Conservation (phyloP, 2,329 filamentous ascomycete genomes). For the Fusarium stilboides region DNA sequence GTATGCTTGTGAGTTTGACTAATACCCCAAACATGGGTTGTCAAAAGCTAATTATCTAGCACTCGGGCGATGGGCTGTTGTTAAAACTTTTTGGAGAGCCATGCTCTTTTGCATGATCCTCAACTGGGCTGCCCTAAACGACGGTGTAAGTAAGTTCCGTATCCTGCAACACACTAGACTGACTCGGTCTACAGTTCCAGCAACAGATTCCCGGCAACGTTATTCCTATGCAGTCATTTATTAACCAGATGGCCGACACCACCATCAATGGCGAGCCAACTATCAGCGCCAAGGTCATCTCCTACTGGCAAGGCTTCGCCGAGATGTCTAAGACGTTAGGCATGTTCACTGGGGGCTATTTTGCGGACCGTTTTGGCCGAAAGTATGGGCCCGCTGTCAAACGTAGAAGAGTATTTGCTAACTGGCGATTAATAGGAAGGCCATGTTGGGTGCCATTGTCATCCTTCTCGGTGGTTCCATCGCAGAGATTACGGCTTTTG, state of each 20-base stretch:
- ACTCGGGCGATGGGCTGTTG: conserved; percentile 12
- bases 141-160: background rate
- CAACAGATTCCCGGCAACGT: conserved; percentile 17
- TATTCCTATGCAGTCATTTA: conserved; percentile 25
- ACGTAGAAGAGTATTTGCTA: too few species aligned
- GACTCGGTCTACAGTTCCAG: too few species aligned
- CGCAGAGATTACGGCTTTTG: too few species aligned
- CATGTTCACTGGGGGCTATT: conserved; percentile 13
- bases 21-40: background rate
- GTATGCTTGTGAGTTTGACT: too few species aligned
- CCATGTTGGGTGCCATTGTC: too few species aligned
- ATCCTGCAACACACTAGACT: too few species aligned
- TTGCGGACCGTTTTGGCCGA: conserved; percentile 10
- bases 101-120: conserved; percentile 19
- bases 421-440: too few species aligned
- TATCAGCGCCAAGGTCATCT: conserved; percentile 27
- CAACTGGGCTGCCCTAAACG: conserved; percentile 11
- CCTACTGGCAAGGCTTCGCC: conserved; percentile 29
- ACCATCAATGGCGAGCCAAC: conserved; percentile 20
- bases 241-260: conserved; percentile 23
- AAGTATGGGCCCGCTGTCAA: too few species aligned
- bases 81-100: conserved; percentile 14
- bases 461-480: too few species aligned
- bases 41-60: background rate
- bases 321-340: conserved; percentile 29